Percentiles rank a stretch among this genome's conserved stretches.
phyloP scores from a whole-genome alignment of 2,329 filamentous ascomycete species.

The Penicillium sclerotiorum region DNA sequence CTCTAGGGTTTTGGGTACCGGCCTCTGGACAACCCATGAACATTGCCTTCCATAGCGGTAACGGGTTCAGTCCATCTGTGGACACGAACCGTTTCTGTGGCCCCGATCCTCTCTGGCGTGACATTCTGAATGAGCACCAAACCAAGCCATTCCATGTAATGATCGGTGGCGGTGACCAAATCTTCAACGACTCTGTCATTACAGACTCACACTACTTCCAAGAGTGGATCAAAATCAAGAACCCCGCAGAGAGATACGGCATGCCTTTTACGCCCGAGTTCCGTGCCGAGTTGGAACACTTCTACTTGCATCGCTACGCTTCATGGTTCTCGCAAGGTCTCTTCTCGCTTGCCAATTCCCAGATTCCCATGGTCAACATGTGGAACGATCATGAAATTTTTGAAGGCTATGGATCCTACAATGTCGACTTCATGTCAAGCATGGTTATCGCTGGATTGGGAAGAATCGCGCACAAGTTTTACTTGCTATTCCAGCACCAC shows the following conservation, averaged over 20 bases:
- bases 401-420: conserved; percentile 90
- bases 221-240: conserved; percentile 81
- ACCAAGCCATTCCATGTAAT: conserved; percentile 94
- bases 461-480: conserved; percentile 95
- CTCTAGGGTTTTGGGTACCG: conserved; percentile 93
- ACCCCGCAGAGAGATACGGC: conserved; percentile 76
- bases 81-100: conserved; percentile 81
- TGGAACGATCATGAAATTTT: conserved; percentile 95
- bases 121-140: conserved; percentile 91
- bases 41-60: conserved; percentile 98
- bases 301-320: conserved; percentile 85
- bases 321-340: conserved; percentile 97
- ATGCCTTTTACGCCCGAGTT: conserved; percentile 77
- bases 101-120: conserved; percentile 94
- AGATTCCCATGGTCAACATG: conserved; percentile 98
- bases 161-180: conserved; percentile 95
- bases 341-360: conserved; percentile 87
- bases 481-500: conserved; percentile 98
- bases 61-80: conserved; percentile 84
- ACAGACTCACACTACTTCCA: conserved; percentile 74
- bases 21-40: conserved; percentile 86
- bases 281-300: conserved; percentile 83
- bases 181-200: conserved; percentile 89
- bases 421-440: conserved; percentile 86
- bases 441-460: conserved; percentile 89